Evolutionary conservation across 345 rosid species (phyloP).

Genomic region (Aegle marmelos): DNA sequence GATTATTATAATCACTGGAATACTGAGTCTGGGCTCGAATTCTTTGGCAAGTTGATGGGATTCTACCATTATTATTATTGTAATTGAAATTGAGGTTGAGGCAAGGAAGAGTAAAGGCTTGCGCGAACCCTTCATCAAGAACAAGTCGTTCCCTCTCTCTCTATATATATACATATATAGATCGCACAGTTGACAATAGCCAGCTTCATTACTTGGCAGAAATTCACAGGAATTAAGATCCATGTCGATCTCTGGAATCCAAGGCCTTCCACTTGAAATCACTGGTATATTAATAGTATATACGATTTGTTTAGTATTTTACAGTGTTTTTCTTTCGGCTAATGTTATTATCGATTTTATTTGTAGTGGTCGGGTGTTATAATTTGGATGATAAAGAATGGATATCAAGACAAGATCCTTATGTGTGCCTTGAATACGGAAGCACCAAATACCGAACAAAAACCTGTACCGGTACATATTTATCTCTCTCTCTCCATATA

Average conservation of each 20-base stretch:
- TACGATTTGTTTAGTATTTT: neutral
- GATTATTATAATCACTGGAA: neutral
- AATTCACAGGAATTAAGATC: neutral
- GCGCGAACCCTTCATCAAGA: slow-evolving; percentile 6
- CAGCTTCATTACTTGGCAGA: neutral
- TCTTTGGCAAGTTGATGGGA: slow-evolving; percentile 7
- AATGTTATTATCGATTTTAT: neutral
- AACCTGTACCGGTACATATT: slow-evolving; percentile 43
- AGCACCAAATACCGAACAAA: slow-evolving; percentile 38
- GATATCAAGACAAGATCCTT: slow-evolving; percentile 59
- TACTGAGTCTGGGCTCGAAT: neutral
- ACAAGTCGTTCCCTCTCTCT: too few relatives aligned
- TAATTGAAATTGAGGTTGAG: neutral
- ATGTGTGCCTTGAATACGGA: slow-evolving; percentile 45
- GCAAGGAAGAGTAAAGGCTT: neutral
- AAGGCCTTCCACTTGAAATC: slow-evolving; percentile 55
- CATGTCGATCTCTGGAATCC: slow-evolving; percentile 45
- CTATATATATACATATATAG: too few relatives aligned
- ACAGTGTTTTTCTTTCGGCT: neutral
- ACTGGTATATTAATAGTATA: slow-evolving; percentile 27
- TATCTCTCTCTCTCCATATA: too few relatives aligned
- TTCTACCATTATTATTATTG: neutral
- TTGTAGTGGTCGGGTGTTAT: slow-evolving; percentile 40
- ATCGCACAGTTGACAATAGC: neutral
- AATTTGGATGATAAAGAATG: slow-evolving; percentile 54